Conservation (phyloP, 306 rosid genomes). For the Citrullus amarus region DNA sequence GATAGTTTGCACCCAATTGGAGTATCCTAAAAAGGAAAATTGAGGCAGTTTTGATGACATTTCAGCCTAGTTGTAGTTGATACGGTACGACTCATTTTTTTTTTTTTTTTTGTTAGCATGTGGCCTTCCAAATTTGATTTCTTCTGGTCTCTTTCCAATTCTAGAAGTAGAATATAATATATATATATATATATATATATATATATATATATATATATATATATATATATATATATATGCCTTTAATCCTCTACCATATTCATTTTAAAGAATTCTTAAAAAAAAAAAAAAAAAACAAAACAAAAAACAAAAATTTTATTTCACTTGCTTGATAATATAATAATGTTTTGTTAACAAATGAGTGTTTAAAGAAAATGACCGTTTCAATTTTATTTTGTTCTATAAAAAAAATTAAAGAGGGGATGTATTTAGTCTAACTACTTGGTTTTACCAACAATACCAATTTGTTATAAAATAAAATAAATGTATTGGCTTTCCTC, state of each 20-base stretch:
- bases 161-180: background rate
- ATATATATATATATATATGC: no score
- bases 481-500: no score
- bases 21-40: background rate
- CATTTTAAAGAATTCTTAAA: no score
- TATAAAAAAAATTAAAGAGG: background rate
- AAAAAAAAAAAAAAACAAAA: no score
- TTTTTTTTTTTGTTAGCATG: background rate
- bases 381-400: background rate
- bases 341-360: no score
- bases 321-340: background rate
- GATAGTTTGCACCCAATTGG: background rate
- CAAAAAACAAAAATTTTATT: no score
- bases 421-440: background rate
- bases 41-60: background rate
- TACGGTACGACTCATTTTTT: no score
- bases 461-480: no score
- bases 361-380: background rate
- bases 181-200: no score
- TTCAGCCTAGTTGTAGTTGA: no score
- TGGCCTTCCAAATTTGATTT: background rate
- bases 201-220: no score
- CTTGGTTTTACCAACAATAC: background rate
- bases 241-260: background rate
- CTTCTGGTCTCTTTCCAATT: background rate